phyloP scores from a whole-genome alignment of 805 yeast genomes.

The Candida incommunis region DNA sequence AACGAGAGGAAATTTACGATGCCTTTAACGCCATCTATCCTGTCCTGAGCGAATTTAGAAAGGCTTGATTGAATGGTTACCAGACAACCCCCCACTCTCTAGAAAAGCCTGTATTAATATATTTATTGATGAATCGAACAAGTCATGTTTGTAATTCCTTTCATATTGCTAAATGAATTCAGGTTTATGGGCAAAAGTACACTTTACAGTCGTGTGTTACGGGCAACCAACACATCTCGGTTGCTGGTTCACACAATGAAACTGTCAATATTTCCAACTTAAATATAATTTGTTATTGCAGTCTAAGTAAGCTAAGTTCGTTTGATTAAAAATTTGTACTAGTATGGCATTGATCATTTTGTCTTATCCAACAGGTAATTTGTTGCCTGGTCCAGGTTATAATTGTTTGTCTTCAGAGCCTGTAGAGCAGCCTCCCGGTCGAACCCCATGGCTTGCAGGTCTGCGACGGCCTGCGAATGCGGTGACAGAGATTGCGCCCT shows the following conservation, averaged over 20 bases:
- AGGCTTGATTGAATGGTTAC: slow-evolving; percentile 29
- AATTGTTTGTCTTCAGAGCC: slow-evolving; percentile 55
- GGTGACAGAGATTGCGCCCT: slow-evolving; percentile 24
- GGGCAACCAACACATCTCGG: too few species aligned
- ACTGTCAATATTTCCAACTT: too few species aligned
- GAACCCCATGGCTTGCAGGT: slow-evolving; percentile 85
- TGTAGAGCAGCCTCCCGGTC: slow-evolving; percentile 44
- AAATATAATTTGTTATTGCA: too few species aligned
- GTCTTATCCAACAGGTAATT: slow-evolving; percentile 52
- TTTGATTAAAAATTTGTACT: too few species aligned
- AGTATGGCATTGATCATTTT: background rate
- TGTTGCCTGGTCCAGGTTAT: slow-evolving; percentile 80
- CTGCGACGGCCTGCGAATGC: slow-evolving; percentile 49
- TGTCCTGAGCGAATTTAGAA: slow-evolving; percentile 94
- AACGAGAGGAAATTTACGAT: slow-evolving; percentile 94
- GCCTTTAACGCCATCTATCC: slow-evolving; percentile 98
- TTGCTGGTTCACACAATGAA: too few species aligned
- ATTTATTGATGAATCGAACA: slow-evolving; percentile 1
- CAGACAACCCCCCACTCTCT: background rate
- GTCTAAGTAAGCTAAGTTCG: too few species aligned
- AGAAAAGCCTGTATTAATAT: background rate
- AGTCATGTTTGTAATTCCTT: too few species aligned
- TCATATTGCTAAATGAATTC: too few species aligned
- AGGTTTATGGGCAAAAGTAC: too few species aligned
- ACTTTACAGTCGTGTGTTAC: too few species aligned